Percentiles rank a stretch among this genome's conserved stretches.
Evolutionary conservation across 345 rosid species (phyloP).

Genomic region (Lumnitzera littorea): DNA sequence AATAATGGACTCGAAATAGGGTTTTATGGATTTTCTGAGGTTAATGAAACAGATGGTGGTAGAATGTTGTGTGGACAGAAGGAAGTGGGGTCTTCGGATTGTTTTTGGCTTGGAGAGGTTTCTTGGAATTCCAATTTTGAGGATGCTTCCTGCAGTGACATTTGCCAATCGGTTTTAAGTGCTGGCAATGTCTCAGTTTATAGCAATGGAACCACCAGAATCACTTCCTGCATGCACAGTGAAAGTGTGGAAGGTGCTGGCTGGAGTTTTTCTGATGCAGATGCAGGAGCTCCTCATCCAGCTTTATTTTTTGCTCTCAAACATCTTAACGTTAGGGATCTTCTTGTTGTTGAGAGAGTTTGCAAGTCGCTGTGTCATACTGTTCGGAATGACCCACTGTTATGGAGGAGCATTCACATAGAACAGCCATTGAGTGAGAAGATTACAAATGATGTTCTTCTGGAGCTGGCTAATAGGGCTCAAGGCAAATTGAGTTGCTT

Average conservation of each 20-base stretch:
- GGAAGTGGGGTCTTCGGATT: too few species aligned
- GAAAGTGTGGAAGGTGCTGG: neutral
- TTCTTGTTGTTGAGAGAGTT: constrained; percentile 56
- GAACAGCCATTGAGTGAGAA: constrained; percentile 76
- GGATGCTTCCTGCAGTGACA: too few species aligned
- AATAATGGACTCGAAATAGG: neutral
- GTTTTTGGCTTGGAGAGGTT: too few species aligned
- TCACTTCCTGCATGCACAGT: neutral
- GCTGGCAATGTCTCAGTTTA: neutral
- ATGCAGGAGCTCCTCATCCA: constrained; percentile 34
- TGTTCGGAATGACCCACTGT: constrained; percentile 52
- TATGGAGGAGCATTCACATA: constrained; percentile 77
- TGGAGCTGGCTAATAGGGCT: constrained; percentile 60
- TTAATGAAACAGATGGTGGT: too few species aligned
- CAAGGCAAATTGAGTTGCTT: constrained; percentile 72
- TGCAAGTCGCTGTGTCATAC: constrained; percentile 47
- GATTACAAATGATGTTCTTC: constrained; percentile 73
- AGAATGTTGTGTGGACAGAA: too few species aligned
- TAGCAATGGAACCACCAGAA: constrained; percentile 12
- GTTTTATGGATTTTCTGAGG: neutral
- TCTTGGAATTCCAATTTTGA: too few species aligned
- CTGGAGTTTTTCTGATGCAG: neutral
- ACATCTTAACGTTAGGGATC: constrained; percentile 65
- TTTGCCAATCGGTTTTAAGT: neutral
- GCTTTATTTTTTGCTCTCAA: constrained; percentile 56